Base-by-base conservation (phyloP, 1,284 basidiomycete species). In the Tausonia pullulans region DNA sequence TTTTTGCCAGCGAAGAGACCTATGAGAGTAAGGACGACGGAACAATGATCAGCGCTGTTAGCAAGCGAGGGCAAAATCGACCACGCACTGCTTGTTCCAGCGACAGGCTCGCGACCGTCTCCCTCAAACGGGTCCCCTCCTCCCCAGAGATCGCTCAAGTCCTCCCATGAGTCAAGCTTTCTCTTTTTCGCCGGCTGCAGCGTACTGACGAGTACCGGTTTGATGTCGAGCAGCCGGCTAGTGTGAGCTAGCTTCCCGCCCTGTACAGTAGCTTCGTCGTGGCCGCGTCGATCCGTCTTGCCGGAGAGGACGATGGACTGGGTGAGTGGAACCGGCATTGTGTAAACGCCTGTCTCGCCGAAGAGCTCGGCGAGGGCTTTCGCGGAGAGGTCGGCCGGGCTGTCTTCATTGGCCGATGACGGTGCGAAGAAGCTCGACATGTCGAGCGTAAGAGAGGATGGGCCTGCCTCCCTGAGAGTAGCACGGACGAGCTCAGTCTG, bases 151-250 rank as follows among this genome's bases (percentile, higher is more conserved):
- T 74, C 77, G 52, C 70, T 75, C 61, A 78, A 64, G 54, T 78
- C 70, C 10, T 69, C 73, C 80, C 79, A 81, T 13, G 71, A 75
- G n/a, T 72, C 72, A 14, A 63, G 62, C 27, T 70, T 69, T 4
- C 75, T 71, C 62, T 79, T 80, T 64, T 75, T 74, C 0, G 79
- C 78, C 0, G 82, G 82, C 54, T 81, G 74, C 5, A 84, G 70
- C 4, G 80, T 79, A 51, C 80, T 81, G 49, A 83, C 78, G 11
- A 84, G 77, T 11, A 82, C 71, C 0, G 82, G 81, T 54, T 79
- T 78, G 41, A 78, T 74, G 61, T 83, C 82, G 69, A 83, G 75
- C 44, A 82, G 71, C 43, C 81, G 74, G 2, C 79, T 78, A 2
- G 79, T 79, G 62, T 82, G 81, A 0, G 79, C 78, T 11, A 80